Percentiles rank a stretch among this genome's conserved stretches.
phyloP scores from a whole-genome alignment of 495 filamentous ascomycete genomes.

The Alectoria sarmentosa region DNA sequence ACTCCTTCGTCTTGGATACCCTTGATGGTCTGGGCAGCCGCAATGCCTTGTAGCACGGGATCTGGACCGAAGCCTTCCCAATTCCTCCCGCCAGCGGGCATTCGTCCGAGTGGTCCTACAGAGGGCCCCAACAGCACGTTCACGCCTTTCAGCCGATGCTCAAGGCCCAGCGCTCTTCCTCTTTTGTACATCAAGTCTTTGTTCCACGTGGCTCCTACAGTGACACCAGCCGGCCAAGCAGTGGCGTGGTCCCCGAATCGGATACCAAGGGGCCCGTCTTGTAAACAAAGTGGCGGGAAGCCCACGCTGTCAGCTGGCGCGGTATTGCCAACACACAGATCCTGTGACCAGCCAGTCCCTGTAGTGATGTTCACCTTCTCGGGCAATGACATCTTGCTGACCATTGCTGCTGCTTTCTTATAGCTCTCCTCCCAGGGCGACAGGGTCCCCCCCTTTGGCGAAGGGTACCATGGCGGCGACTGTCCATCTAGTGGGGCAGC shows the following conservation, averaged over 20 bases:
- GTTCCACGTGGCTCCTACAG: constrained; percentile 85
- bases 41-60: constrained; percentile 65
- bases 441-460: constrained; percentile 72
- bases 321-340: constrained; percentile 85
- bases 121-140: constrained; percentile 71
- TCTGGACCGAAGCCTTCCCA: constrained; percentile 86
- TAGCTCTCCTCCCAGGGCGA: constrained; percentile 71
- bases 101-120: constrained; percentile 71
- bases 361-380: constrained; percentile 97
- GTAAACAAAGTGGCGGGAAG: constrained; percentile 81
- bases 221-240: constrained; percentile 78
- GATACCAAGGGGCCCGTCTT: constrained; percentile 83
- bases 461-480: constrained; percentile 77
- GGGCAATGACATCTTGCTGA: constrained; percentile 71
- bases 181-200: constrained; percentile 66
- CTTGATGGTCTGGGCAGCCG: constrained; percentile 58
- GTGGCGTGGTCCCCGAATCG: constrained; percentile 70
- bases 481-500: constrained; percentile 20
- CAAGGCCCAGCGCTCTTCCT: constrained; percentile 58
- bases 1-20: constrained; percentile 77
- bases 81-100: constrained; percentile 81
- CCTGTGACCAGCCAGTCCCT: constrained; percentile 87
- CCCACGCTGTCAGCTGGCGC: constrained; percentile 59
- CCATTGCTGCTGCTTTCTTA: constrained; percentile 69
- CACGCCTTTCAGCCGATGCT: constrained; percentile 64